A percentile compares a stretch with the other conserved stretches of the same genome.
These are phyloP conservation scores for Oryza coarctata DNA, from an alignment of 176 grass and related monocot species.

Conservation along the genomic window DNA sequence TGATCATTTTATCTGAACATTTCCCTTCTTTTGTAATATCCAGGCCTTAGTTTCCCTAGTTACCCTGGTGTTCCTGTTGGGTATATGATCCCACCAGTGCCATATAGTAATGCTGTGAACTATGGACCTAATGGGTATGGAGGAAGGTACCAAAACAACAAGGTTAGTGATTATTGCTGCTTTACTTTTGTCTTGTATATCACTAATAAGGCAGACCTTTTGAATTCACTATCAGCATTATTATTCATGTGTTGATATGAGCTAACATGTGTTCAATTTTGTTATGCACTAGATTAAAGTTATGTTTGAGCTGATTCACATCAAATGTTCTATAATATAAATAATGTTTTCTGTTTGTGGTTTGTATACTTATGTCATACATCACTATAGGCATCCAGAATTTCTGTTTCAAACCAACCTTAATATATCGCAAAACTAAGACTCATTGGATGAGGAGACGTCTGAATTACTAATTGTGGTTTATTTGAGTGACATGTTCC, in stretches of 20 bases:
- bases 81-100: conserved; percentile 76
- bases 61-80: conserved; percentile 77
- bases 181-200: neutral
- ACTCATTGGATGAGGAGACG: conserved; percentile 1
- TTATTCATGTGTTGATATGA: neutral
- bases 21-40: conserved; percentile 22
- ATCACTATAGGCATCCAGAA: neutral
- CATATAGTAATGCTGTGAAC: conserved; percentile 57
- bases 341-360: neutral
- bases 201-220: neutral
- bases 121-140: conserved; percentile 85
- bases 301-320: neutral
- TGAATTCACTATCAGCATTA: neutral
- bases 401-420: neutral
- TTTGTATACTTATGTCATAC: neutral
- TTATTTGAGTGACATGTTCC: neutral
- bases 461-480: neutral
- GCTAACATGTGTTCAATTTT: neutral
- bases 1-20: neutral
- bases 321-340: conserved; percentile 7
- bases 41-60: conserved; percentile 58
- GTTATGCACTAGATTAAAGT: neutral
- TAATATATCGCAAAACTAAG: conserved; percentile 4
- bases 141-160: conserved; percentile 83
- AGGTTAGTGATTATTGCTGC: conserved; percentile 49